A percentile compares a stretch with the other conserved stretches of the same genome.
Evolutionary conservation across 805 yeast species (phyloP).

Genomic region (Cyberlindnera saturnus): DNA sequence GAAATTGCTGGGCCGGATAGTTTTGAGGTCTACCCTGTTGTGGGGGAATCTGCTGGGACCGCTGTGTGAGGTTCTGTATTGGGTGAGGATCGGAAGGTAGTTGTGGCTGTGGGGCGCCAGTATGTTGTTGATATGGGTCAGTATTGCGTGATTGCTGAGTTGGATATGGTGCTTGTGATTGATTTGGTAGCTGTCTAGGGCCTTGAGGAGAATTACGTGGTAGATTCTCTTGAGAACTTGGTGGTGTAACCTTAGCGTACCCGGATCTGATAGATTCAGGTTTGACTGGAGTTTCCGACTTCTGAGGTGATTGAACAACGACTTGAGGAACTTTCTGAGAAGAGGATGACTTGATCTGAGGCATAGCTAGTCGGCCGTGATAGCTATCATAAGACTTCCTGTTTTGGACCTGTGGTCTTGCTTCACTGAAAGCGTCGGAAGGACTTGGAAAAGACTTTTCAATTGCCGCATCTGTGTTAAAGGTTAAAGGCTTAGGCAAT

Average conservation of each 20-base stretch:
- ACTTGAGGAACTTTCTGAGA: too few relatives aligned
- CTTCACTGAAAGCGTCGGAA: slow-evolving; percentile 3
- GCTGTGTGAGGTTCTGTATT: too few relatives aligned
- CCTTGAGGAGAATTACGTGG: slow-evolving; percentile 7
- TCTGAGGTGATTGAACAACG: too few relatives aligned
- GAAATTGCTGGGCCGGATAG: too few relatives aligned
- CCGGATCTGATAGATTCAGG: slow-evolving; percentile 17
- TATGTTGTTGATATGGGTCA: not conserved
- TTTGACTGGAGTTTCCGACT: too few relatives aligned
- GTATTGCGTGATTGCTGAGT: not conserved
- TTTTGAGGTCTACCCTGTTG: too few relatives aligned
- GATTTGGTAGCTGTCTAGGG: slow-evolving; percentile 7
- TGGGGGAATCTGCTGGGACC: not conserved
- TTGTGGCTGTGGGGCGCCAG: not conserved
- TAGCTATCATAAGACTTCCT: slow-evolving; percentile 1
- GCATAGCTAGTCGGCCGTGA: slow-evolving; percentile 1
- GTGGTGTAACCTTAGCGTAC: slow-evolving; percentile 18
- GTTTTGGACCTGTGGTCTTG: not conserved
- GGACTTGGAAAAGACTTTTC: slow-evolving; percentile 7
- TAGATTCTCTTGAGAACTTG: slow-evolving; percentile 14
- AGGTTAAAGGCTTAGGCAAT: not conserved
- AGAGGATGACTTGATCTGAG: slow-evolving; percentile 1
- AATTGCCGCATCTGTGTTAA: not conserved
- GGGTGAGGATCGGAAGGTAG: too few relatives aligned
- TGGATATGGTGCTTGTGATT: not conserved